These are phyloP conservation scores for Fusarium compactum DNA, from an alignment of 2,329 filamentous ascomycete species.

Conservation along the genomic window DNA sequence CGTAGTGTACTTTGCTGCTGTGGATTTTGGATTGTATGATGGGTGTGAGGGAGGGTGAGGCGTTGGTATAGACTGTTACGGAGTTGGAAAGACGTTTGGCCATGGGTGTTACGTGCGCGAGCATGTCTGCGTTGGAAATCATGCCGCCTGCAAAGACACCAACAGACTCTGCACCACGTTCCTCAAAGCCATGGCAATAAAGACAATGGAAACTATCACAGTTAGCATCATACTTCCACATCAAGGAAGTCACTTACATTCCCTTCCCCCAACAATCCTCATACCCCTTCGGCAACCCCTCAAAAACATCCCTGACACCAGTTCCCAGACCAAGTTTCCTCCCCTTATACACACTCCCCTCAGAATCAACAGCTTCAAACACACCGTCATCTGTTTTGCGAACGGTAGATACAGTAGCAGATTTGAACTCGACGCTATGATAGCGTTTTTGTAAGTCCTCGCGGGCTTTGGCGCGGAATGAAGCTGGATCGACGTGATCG, in stretches of 20 bases:
- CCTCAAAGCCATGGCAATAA: slow-evolving; percentile 71
- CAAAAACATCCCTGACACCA: slow-evolving; percentile 64
- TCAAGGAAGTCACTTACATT: slow-evolving; percentile 55
- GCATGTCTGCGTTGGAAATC: slow-evolving; percentile 48
- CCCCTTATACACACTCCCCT: slow-evolving; percentile 59
- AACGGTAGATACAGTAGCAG: slow-evolving; percentile 46
- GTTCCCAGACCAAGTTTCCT: slow-evolving; percentile 67
- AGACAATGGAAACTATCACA: slow-evolving; percentile 65
- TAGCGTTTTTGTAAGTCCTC: slow-evolving; percentile 53
- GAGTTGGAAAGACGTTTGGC: slow-evolving; percentile 57
- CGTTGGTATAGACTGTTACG: slow-evolving; percentile 66
- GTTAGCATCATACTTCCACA: neutral
- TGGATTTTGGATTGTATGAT: slow-evolving; percentile 47
- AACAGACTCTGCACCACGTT: slow-evolving; percentile 59
- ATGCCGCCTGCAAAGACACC: slow-evolving; percentile 61
- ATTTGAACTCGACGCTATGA: slow-evolving; percentile 50
- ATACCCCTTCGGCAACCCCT: slow-evolving; percentile 64
- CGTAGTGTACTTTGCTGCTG: slow-evolving; percentile 53
- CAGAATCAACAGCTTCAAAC: slow-evolving; percentile 56
- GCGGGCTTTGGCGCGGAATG: slow-evolving; percentile 52
- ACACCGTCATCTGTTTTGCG: slow-evolving; percentile 46
- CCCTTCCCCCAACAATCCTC: slow-evolving; percentile 65
- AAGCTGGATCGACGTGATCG: slow-evolving; percentile 54
- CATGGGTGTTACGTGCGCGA: slow-evolving; percentile 58
- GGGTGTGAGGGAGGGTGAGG: slow-evolving; percentile 50